Base-by-base conservation (phyloP, 352 stramenopile genomes). In the Phytophthora ramorum region DNA sequence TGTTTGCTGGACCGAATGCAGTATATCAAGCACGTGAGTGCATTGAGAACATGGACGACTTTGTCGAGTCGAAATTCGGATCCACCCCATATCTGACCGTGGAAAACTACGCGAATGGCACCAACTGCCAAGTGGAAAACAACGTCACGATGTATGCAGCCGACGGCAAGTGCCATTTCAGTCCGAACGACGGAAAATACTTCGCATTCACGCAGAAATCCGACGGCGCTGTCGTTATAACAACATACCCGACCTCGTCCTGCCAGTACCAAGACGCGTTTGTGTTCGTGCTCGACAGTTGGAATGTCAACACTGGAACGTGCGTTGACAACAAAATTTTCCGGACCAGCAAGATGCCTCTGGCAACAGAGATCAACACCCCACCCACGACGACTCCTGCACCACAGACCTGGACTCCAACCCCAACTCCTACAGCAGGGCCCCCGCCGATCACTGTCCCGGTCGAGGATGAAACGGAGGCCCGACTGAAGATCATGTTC, bases 81-180 rank as follows among this genome's bases (percentile, higher is more conserved):
- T 26, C 22, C 14, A 60, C 40, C 0, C 41, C 49, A 2, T 66
- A 49, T 28, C 53, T 61, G 26, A 43, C 55, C n/a, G 49, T 46
- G n/a, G 58, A 66, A 22, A 44, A 55, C 3, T 66, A 66, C 14
- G 59, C 50, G 1, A 55, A 30, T 9, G 59, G 50, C 1, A 62
- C 59, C 10, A 56, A 62, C 22, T 67, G 58, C 12, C 48, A 54
- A 34, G 26, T 55, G 17, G 50, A 41, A 14, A 45, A 52, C 1
- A 55, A 41, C 20, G 6, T 26, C 0, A 56, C 59, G 13, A 49
- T 67, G 32, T 66, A 55, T 19, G 49, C 32, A n/a, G 49, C 20
- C 14, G 58, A 66, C 47, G 43, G 59, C 24, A 62, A 62, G 16
- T 67, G 59, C 17, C 50, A 62, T 22, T 41, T 55, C 24, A 61